Percentiles rank a stretch among this genome's conserved stretches.
These are phyloP conservation scores for Umbelopsis vinacea DNA, from an alignment of 192 early-diverging fungal species.

Conservation along the genomic window DNA sequence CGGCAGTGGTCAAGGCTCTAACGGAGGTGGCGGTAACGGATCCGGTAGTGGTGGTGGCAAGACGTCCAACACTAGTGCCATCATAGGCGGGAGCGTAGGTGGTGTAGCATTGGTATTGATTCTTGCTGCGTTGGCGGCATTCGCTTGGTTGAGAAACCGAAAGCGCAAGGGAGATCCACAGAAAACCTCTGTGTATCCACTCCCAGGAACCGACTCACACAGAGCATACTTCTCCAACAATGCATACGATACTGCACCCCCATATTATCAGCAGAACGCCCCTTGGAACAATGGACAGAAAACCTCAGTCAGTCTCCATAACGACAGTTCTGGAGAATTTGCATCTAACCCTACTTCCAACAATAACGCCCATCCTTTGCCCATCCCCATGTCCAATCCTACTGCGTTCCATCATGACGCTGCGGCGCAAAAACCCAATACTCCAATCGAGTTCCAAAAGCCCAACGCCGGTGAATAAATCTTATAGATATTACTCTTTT, in stretches of 20 bases:
- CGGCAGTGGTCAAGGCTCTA: neutral
- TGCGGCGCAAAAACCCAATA: neutral
- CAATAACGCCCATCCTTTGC: neutral
- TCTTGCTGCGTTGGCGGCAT: neutral
- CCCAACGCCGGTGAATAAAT: neutral
- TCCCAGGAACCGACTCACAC: neutral
- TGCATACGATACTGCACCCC: neutral
- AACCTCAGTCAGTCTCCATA: too few relatives aligned
- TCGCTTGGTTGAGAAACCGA: neutral
- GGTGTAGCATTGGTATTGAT: slow-evolving; percentile 13
- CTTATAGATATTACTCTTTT: neutral
- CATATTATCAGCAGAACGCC: neutral
- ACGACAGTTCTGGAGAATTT: neutral
- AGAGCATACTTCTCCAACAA: neutral
- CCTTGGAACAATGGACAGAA: neutral
- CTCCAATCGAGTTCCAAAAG: neutral
- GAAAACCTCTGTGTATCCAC: neutral
- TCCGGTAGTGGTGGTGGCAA: neutral
- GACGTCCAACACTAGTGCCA: neutral
- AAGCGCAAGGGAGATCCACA: neutral
- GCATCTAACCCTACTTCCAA: neutral
- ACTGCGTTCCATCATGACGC: neutral
- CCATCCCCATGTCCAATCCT: too few relatives aligned
- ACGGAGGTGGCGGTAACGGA: slow-evolving; percentile 3
- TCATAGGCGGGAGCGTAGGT: slow-evolving; percentile 7